These are phyloP conservation scores for Rhizopus delemar DNA, from an alignment of 371 early-diverging fungal species.

Conservation along the genomic window DNA sequence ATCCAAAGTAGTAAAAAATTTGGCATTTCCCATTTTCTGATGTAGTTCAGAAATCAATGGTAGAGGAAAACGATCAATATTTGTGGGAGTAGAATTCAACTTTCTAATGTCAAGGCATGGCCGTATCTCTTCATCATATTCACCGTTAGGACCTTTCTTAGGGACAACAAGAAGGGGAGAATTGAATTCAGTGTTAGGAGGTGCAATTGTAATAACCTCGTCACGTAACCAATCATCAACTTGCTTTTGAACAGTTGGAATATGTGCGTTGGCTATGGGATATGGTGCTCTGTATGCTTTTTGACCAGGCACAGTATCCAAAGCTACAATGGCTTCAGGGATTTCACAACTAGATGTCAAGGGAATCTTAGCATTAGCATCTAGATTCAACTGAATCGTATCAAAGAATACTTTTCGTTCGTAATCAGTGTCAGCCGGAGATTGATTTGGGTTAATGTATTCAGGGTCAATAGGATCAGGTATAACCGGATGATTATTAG, in stretches of 20 bases:
- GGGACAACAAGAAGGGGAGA: slow-evolving; percentile 5
- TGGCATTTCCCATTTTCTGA: neutral
- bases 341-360: slow-evolving; percentile 4
- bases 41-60: neutral
- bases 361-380: neutral
- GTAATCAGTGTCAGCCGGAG: neutral
- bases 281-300: slow-evolving; percentile 10
- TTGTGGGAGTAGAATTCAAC: neutral
- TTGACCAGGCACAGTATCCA: neutral
- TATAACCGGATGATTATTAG: neutral
- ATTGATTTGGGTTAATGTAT: neutral
- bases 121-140: neutral
- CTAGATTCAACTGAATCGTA: neutral
- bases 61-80: neutral
- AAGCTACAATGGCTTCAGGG: slow-evolving; percentile 7
- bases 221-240: slow-evolving; percentile 12
- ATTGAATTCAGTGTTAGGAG: slow-evolving; percentile 7
- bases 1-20: neutral
- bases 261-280: slow-evolving; percentile 1
- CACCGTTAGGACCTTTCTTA: neutral
- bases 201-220: slow-evolving; percentile 1
- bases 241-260: slow-evolving; percentile 3
- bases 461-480: slow-evolving; percentile 11
- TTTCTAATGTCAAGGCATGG: neutral
- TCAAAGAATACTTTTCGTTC: neutral